A percentile compares a stretch with the other conserved stretches of the same genome.
phyloP scores from a whole-genome alignment of 352 stramenopile species.

The Phytophthora hibernalis region DNA sequence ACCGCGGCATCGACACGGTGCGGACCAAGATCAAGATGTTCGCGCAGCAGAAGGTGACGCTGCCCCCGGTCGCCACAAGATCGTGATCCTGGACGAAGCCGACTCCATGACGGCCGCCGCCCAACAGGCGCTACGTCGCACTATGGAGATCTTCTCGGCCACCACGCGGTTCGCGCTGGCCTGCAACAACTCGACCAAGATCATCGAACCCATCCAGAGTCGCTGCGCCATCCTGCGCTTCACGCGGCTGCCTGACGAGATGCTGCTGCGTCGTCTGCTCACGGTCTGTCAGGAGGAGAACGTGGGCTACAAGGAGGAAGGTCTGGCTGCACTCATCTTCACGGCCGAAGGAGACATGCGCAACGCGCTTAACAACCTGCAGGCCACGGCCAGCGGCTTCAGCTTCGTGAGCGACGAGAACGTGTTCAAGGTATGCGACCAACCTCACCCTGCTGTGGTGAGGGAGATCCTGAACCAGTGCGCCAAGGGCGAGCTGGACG shows the following conservation, averaged over 20 bases:
- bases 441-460: slow-evolving; percentile 94
- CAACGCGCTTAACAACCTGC: slow-evolving; percentile 99
- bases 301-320: slow-evolving; percentile 89
- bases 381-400: slow-evolving; percentile 96
- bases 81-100: slow-evolving; percentile 99
- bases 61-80: slow-evolving; percentile 95
- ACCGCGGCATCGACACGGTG: slow-evolving; percentile 89
- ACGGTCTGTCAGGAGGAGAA: slow-evolving; percentile 95
- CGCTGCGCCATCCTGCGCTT: slow-evolving; percentile 98
- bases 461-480: slow-evolving; percentile 73
- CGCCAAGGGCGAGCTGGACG: slow-evolving; percentile 84
- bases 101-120: slow-evolving; percentile 98
- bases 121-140: slow-evolving; percentile 97
- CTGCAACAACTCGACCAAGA: slow-evolving; percentile 99
- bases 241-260: slow-evolving; percentile 94
- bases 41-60: slow-evolving; percentile 97
- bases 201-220: slow-evolving; percentile 99
- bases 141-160: slow-evolving; percentile 99
- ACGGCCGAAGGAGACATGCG: slow-evolving; percentile 99
- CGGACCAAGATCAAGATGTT: slow-evolving; percentile 99
- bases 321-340: slow-evolving; percentile 98
- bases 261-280: slow-evolving; percentile 95
- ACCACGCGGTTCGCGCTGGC: slow-evolving; percentile 98
- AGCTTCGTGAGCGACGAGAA: slow-evolving; percentile 95
- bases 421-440: slow-evolving; percentile 96